These are phyloP conservation scores for Ogataea siamensis DNA, from an alignment of 805 yeast genomes.

Conservation along the genomic window DNA sequence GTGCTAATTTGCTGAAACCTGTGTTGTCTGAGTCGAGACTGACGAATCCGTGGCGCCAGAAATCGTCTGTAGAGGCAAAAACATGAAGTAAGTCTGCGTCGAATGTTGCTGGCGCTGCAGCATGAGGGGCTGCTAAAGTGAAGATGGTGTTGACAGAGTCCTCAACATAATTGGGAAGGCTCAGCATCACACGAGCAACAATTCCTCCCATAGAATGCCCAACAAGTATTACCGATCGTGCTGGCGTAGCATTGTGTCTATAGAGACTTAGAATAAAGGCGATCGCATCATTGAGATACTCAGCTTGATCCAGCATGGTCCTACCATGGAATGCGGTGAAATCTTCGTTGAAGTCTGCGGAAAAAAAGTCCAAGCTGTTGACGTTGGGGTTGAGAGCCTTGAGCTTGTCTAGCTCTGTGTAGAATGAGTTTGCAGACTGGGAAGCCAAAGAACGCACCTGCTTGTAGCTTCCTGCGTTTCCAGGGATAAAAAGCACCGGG, in stretches of 20 bases:
- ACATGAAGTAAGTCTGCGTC: conserved; percentile 82
- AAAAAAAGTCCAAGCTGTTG: conserved; percentile 72
- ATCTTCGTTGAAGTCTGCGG: conserved; percentile 94
- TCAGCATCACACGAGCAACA: conserved; percentile 81
- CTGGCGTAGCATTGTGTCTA: conserved; percentile 27
- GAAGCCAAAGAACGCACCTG: conserved; percentile 94
- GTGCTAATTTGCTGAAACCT: conserved; percentile 36
- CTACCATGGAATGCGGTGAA: conserved; percentile 95
- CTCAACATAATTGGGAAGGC: conserved; percentile 69
- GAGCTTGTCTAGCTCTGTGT: conserved; percentile 33
- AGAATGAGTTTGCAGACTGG: conserved; percentile 58
- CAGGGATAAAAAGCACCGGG: conserved; percentile 93
- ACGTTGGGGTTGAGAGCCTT: conserved; percentile 33
- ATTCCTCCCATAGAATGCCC: conserved; percentile 99
- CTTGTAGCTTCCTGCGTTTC: conserved; percentile 92
- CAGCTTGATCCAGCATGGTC: conserved; percentile 91
- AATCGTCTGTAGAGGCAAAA: conserved; percentile 70
- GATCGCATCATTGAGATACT: conserved; percentile 85
- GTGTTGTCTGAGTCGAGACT: conserved; percentile 16
- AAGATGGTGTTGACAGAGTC: conserved; percentile 79
- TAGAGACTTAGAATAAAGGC: conserved; percentile 71
- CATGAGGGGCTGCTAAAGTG: conserved; percentile 89
- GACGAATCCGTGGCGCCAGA: conserved; percentile 69
- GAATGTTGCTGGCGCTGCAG: conserved; percentile 88
- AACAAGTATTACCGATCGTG: conserved; percentile 66